Evolutionary conservation across 2,329 filamentous ascomycete species (phyloP).

Genomic region (Thermochaetoides dissita): DNA sequence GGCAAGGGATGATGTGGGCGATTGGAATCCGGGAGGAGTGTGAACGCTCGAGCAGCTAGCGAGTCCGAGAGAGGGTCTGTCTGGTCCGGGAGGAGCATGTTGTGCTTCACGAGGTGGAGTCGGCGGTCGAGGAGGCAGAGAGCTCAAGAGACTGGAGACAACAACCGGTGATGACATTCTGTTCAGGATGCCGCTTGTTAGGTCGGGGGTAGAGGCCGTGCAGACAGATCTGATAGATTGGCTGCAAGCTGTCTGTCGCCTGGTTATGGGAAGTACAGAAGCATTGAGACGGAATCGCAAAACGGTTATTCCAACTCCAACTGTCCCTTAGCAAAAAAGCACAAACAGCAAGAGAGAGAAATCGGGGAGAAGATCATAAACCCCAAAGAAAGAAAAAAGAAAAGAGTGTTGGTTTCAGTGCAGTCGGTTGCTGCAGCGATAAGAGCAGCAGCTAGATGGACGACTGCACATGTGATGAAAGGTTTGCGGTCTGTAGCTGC

Average conservation of each 20-base stretch:
- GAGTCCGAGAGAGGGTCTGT: slow-evolving; percentile 23
- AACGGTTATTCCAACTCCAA: not conserved
- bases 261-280: slow-evolving; percentile 1
- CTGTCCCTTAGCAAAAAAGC: not conserved
- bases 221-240: too few species aligned
- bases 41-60: slow-evolving; percentile 29
- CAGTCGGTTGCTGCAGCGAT: slow-evolving; percentile 1
- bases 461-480: too few species aligned
- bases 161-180: slow-evolving; percentile 27
- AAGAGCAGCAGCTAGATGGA: slow-evolving; percentile 1
- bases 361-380: not conserved
- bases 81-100: slow-evolving; percentile 24
- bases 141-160: slow-evolving; percentile 32
- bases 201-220: too few species aligned
- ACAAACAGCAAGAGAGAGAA: not conserved
- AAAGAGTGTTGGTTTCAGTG: slow-evolving; percentile 1
- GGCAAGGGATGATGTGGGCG: slow-evolving; percentile 28
- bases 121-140: slow-evolving; percentile 46
- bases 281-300: slow-evolving; percentile 5
- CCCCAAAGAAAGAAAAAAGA: not conserved
- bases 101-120: slow-evolving; percentile 49
- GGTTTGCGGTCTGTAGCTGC: slow-evolving; percentile 2
- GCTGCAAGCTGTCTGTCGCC: slow-evolving; percentile 10
- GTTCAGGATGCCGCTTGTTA: not conserved
- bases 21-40: slow-evolving; percentile 38